phyloP scores from a whole-genome alignment of 2,329 filamentous ascomycete genomes.

The Xylaria sp. region DNA sequence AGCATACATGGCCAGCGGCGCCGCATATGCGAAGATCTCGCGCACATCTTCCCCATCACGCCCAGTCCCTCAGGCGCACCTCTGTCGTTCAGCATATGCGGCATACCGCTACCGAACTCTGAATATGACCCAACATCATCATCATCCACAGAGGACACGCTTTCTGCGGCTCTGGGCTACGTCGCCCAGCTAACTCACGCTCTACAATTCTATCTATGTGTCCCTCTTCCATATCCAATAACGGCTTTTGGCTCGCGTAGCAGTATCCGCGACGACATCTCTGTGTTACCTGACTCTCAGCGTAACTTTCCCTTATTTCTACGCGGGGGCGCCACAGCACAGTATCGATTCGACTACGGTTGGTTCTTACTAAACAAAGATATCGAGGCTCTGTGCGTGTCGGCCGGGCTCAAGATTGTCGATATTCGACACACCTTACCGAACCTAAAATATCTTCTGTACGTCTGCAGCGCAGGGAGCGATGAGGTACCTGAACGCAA shows the following conservation, averaged over 20 bases:
- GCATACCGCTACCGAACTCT: constrained; percentile 82
- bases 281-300: constrained; percentile 56
- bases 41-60: constrained; percentile 82
- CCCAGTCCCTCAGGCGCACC: constrained; percentile 67
- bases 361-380: constrained; percentile 98
- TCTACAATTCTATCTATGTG: constrained; percentile 83
- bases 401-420: constrained; percentile 80
- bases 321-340: constrained; percentile 70
- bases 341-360: constrained; percentile 94
- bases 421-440: constrained; percentile 93
- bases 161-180: constrained; percentile 84
- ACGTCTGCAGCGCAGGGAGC: constrained; percentile 84
- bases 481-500: constrained; percentile 71
- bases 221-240: constrained; percentile 84
- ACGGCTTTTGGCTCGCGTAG: constrained; percentile 76
- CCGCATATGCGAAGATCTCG: constrained; percentile 86
- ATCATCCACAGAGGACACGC: constrained; percentile 71
- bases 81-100: constrained; percentile 85
- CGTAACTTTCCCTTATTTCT: constrained; percentile 84
- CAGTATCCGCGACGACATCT: constrained; percentile 74
- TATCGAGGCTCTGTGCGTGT: constrained; percentile 76
- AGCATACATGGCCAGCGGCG: constrained; percentile 86
- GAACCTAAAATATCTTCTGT: constrained; percentile 92
- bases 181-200: constrained; percentile 79
- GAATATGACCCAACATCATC: constrained; percentile 67